Conservation (phyloP, 352 stramenopile genomes). For the Pythium graminicola region DNA sequence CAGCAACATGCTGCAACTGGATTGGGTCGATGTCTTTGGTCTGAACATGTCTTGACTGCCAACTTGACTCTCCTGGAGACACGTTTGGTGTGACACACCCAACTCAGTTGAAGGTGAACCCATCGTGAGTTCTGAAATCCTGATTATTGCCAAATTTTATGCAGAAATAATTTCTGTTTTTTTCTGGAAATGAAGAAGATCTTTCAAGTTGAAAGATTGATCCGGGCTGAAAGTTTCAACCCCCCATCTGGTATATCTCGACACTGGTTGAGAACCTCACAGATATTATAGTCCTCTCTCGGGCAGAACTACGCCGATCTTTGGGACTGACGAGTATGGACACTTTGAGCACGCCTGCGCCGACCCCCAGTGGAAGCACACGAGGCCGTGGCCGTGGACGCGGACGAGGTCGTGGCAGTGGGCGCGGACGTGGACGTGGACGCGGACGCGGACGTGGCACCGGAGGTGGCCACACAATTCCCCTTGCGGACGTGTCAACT, state of each 20-base stretch:
- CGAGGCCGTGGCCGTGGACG: constrained; percentile 1
- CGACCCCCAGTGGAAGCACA: background rate
- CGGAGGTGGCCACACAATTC: background rate
- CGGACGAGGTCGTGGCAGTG: constrained; percentile 1
- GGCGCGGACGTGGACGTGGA: constrained; percentile 1
- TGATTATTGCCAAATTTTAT: background rate
- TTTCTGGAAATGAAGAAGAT: too few relatives aligned
- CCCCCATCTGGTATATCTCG: too few relatives aligned
- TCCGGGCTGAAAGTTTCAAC: too few relatives aligned
- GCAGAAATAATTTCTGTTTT: too few relatives aligned
- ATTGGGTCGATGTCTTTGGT: too few relatives aligned
- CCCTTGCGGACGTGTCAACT: background rate
- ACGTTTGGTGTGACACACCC: background rate
- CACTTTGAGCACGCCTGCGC: background rate
- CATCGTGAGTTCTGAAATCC: background rate
- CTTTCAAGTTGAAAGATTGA: too few relatives aligned
- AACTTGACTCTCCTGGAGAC: background rate
- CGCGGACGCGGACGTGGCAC: constrained; percentile 3
- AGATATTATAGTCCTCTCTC: background rate
- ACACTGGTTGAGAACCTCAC: too few relatives aligned
- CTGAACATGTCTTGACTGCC: background rate
- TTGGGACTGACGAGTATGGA: background rate
- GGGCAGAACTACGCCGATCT: background rate
- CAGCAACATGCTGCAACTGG: too few relatives aligned
- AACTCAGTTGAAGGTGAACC: constrained; percentile 1